A percentile compares a stretch with the other conserved stretches of the same genome.
These are phyloP conservation scores for Kwoniella shandongensis DNA, from an alignment of 768 basidiomycete genomes.

Conservation along the genomic window DNA sequence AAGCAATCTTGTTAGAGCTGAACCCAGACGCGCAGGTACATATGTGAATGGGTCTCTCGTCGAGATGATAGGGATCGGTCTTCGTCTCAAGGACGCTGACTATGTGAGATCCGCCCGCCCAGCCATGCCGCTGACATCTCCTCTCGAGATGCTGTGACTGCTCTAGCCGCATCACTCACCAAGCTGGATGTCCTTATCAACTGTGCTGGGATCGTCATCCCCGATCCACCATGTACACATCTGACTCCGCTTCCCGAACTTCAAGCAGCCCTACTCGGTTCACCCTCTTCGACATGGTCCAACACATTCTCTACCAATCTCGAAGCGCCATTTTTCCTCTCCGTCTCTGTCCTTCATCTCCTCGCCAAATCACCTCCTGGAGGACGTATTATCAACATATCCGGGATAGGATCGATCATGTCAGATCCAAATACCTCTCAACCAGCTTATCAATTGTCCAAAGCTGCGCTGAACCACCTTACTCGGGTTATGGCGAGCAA, in stretches of 20 bases:
- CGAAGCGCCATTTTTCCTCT: conserved; percentile 24
- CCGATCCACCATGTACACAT: conserved; percentile 23
- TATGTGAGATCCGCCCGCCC: background rate
- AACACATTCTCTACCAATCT: conserved; percentile 24
- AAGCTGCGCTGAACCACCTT: conserved; percentile 30
- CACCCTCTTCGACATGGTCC: conserved; percentile 22
- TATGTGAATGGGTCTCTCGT: conserved; percentile 16
- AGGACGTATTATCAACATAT: conserved; percentile 33
- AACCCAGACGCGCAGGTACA: conserved; percentile 6
- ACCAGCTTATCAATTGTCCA: conserved; percentile 34
- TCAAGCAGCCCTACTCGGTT: conserved; percentile 21
- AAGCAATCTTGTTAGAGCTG: conserved; percentile 26
- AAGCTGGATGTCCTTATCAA: conserved; percentile 37
- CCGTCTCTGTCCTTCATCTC: conserved; percentile 23
- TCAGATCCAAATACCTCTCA: conserved; percentile 26
- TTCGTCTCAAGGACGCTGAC: no score
- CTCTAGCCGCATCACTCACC: conserved; percentile 6
- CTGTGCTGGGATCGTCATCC: conserved; percentile 31
- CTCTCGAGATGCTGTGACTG: conserved; percentile 24
- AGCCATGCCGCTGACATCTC: conserved; percentile 37
- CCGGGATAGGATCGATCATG: conserved; percentile 31
- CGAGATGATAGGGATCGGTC: no score
- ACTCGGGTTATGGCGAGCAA: conserved; percentile 31
- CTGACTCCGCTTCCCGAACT: conserved; percentile 23
- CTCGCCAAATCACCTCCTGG: conserved; percentile 10